phyloP scores from a whole-genome alignment of 1,284 basidiomycete genomes.

The Phylloporus sp. region DNA sequence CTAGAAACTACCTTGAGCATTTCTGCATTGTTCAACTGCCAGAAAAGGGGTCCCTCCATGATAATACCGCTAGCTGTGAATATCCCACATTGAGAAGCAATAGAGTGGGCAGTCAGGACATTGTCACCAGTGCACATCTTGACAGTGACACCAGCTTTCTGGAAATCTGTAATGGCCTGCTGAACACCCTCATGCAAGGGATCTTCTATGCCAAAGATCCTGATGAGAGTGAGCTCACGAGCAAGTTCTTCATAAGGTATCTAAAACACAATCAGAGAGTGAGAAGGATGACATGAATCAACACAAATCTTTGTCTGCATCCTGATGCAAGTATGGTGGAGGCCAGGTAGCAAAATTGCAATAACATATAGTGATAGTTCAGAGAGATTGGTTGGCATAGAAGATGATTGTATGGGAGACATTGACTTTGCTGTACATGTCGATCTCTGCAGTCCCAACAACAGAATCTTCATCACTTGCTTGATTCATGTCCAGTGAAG shows the following conservation, averaged over 20 bases:
- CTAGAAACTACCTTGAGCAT: slow-evolving; percentile 73
- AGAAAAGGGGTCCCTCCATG: slow-evolving; percentile 92
- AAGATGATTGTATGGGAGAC: slow-evolving; percentile 93
- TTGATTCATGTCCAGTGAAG: slow-evolving; percentile 51
- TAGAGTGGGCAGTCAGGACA: slow-evolving; percentile 91
- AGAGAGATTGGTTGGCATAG: slow-evolving; percentile 94
- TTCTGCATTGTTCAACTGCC: slow-evolving; percentile 62
- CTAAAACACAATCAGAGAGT: slow-evolving; percentile 36
- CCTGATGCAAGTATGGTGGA: slow-evolving; percentile 56
- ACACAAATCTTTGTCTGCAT: slow-evolving; percentile 64
- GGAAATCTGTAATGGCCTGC: slow-evolving; percentile 88
- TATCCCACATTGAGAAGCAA: slow-evolving; percentile 95
- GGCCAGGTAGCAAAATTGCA: slow-evolving; percentile 91
- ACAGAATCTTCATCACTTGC: slow-evolving; percentile 38
- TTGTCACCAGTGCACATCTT: slow-evolving; percentile 99
- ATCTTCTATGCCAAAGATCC: slow-evolving; percentile 94
- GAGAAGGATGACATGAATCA: background rate
- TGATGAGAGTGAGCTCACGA: slow-evolving; percentile 83
- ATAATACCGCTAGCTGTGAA: slow-evolving; percentile 92
- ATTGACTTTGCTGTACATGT: slow-evolving; percentile 75
- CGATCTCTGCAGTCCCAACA: slow-evolving; percentile 70
- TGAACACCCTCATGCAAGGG: slow-evolving; percentile 91
- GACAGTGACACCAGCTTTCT: slow-evolving; percentile 90
- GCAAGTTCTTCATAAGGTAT: slow-evolving; percentile 80
- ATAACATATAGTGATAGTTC: slow-evolving; percentile 94